Evolutionary conservation across 75 land plant species (phyloP), one percentile per base, ranked within the genome.

Genomic region (Pinus taeda): DNA sequence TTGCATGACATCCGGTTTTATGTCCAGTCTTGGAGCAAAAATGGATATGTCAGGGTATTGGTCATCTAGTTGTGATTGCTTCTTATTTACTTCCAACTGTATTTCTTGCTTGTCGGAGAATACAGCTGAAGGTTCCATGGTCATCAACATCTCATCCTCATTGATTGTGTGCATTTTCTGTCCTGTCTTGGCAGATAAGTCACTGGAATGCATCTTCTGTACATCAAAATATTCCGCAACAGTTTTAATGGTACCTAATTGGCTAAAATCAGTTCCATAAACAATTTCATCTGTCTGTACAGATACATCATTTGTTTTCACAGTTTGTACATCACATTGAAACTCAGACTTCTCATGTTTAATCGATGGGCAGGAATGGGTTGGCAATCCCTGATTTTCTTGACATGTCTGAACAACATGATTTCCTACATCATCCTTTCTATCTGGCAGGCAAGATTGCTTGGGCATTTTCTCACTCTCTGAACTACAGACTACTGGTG

Each of bases 381-480:
- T 7, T 11, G 72, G 49, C 11, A 45, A 39, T 69, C 21, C 72
- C 72, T 39, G 7, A 7, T 69, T 69, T 42, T 69, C 49, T 18
- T 42, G 53, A 69, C 42, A 42, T 39, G 42, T 69, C 42, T 69
- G n/a, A 42, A 39, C 72, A 69, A 4, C 72, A 42, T 18, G 49
- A 69, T 69, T 69, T 42, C n/a, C 24, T 69, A 45, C 72, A 39
- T 39, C n/a, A 18, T 69, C 72, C 42, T 69, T 69, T 69, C 72
- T 69, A 42, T 17, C 22, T 42, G 72, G 13, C 22, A 9, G 22
- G 49, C 20, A 69, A 69, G 53, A 42, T 26, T 73, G 58, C 4
- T 56, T 73, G 15, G 74, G 56, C 59, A 73, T 22, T 42, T 4
- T 29, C 18, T 53, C 33, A 17, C 20, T 57, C 3, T 73, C 58